A percentile compares a stretch with the other conserved stretches of the same genome.
phyloP scores from a whole-genome alignment of 139 green algal species.

The Coelastrella sp. region DNA sequence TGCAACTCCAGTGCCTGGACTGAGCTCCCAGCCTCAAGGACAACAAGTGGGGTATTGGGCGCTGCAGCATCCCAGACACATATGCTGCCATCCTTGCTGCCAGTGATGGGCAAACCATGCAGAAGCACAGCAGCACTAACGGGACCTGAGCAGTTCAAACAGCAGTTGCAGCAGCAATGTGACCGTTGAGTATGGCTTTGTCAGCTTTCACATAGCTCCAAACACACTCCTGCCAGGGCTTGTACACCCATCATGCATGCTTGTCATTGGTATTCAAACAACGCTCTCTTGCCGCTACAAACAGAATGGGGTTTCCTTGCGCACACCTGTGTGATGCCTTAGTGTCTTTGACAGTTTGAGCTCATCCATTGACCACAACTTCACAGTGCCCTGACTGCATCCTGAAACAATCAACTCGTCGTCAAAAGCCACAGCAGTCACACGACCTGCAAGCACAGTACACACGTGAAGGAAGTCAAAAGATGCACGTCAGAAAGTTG shows the following conservation, averaged over 20 bases:
- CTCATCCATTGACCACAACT: conserved; percentile 68
- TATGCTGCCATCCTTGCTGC: conserved; percentile 56
- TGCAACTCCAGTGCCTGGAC: conserved; percentile 53
- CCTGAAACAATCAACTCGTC: conserved; percentile 58
- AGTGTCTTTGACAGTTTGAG: conserved; percentile 52
- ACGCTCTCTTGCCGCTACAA: too few species aligned
- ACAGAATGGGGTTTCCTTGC: not conserved
- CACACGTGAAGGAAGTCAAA: too few species aligned
- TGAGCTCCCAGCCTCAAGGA: conserved; percentile 44
- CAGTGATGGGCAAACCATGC: conserved; percentile 53
- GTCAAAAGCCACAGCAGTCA: conserved; percentile 60
- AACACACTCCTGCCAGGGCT: too few species aligned
- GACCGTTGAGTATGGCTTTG: too few species aligned
- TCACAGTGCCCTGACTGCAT: conserved; percentile 53
- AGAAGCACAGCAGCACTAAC: conserved; percentile 48
- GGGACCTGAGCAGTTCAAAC: not conserved
- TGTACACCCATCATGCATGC: too few species aligned
- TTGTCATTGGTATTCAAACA: too few species aligned
- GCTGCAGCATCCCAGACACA: conserved; percentile 57
- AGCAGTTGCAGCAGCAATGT: not conserved
- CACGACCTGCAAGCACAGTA: conserved; percentile 54
- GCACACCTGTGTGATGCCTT: conserved; percentile 55
- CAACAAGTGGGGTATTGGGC: conserved; percentile 44
- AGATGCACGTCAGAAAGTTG: too few species aligned
- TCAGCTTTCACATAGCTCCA: too few species aligned